These are phyloP conservation scores for Dactylellina haptotyla DNA, from an alignment of 2,329 filamentous ascomycete genomes.

Conservation along the genomic window DNA sequence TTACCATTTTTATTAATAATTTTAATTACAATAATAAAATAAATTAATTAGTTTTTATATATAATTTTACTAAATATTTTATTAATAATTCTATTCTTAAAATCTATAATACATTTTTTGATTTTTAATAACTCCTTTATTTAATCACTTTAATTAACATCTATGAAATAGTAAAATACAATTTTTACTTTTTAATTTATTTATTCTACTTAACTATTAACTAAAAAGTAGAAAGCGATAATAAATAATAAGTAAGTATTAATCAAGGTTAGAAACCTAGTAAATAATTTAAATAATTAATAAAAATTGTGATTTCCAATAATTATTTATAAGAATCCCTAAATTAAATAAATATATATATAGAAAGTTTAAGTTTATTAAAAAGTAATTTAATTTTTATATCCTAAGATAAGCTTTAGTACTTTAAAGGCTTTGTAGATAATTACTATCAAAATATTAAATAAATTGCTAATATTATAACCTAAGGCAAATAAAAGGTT, in stretches of 20 bases:
- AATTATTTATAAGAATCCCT: not conserved
- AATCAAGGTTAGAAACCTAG: not conserved
- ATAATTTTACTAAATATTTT: not conserved
- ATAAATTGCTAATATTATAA: not conserved
- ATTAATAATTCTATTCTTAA: not conserved
- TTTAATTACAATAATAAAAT: not conserved
- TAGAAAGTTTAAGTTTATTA: not conserved
- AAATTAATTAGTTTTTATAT: not conserved
- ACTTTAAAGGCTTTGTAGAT: not conserved
- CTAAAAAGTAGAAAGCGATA: not conserved
- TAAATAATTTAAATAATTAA: not conserved
- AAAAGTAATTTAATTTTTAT: not conserved
- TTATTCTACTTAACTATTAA: not conserved
- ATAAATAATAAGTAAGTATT: not conserved
- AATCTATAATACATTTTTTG: not conserved
- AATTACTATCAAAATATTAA: not conserved
- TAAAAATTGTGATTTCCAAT: not conserved
- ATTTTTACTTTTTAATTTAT: conserved; percentile 10
- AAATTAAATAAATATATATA: not conserved
- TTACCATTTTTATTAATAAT: not conserved
- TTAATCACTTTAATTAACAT: not conserved
- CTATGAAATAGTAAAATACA: not conserved
- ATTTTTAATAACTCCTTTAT: not conserved
- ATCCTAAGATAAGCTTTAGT: not conserved
- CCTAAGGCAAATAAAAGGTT: not conserved